A percentile compares a stretch with the other conserved stretches of the same genome.
Conservation (phyloP, 2,329 filamentous ascomycete species). For the Amesomyces nigricolor region DNA sequence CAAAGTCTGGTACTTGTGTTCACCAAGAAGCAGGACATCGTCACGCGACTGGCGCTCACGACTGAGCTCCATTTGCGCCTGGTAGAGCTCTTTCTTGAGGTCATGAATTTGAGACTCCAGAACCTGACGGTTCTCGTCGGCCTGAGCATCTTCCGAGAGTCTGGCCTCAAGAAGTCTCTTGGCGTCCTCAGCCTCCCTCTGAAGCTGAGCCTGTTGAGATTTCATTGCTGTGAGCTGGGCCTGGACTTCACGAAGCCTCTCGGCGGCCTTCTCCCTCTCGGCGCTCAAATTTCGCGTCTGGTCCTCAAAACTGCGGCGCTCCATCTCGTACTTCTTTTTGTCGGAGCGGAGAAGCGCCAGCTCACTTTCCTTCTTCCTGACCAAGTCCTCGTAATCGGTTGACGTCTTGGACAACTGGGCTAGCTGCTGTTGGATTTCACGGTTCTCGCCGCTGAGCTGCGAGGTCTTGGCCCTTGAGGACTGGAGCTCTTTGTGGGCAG, state of each 20-base stretch:
- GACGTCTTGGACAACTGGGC: constrained; percentile 84
- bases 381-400: constrained; percentile 89
- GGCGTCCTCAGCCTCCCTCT: constrained; percentile 84
- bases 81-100: constrained; percentile 78
- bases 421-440: constrained; percentile 76
- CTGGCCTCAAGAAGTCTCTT: constrained; percentile 81
- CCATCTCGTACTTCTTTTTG: constrained; percentile 74
- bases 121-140: constrained; percentile 71
- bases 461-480: constrained; percentile 67
- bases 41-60: constrained; percentile 89
- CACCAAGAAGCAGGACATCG: constrained; percentile 83
- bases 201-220: constrained; percentile 75
- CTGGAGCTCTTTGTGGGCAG: constrained; percentile 73
- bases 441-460: constrained; percentile 73
- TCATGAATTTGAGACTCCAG: constrained; percentile 83
- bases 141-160: constrained; percentile 83
- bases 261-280: constrained; percentile 74
- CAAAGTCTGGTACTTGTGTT: constrained; percentile 78
- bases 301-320: constrained; percentile 70
- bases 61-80: constrained; percentile 81
- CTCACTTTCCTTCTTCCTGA: constrained; percentile 91
- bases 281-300: constrained; percentile 65
- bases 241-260: constrained; percentile 74
- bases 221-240: constrained; percentile 83
- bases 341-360: constrained; percentile 78